A percentile compares a stretch with the other conserved stretches of the same genome.
phyloP scores from a whole-genome alignment of 75 land plant species.

The Sequoia sempervirens region DNA sequence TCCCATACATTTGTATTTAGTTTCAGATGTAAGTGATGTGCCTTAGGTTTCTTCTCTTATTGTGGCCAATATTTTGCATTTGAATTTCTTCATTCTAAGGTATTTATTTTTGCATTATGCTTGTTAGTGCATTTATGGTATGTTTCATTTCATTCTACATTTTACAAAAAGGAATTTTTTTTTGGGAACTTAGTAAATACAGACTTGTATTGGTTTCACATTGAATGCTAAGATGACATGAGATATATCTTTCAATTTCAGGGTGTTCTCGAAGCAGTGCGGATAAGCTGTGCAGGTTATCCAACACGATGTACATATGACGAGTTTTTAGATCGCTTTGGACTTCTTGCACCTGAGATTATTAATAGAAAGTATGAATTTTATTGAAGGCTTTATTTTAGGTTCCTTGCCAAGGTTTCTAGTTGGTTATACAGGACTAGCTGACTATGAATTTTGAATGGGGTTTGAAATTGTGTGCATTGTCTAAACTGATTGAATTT shows the following conservation, averaged over 20 bases:
- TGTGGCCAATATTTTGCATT: not conserved
- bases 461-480: not conserved
- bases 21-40: not conserved
- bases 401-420: not conserved
- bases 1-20: not conserved
- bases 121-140: not conserved
- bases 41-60: not conserved
- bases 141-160: not conserved
- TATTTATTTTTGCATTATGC: not conserved
- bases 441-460: not conserved
- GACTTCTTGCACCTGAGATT: conserved; percentile 55
- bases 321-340: conserved; percentile 80
- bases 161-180: not conserved
- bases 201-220: not conserved
- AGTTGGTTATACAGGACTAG: not conserved
- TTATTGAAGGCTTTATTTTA: not conserved
- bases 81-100: not conserved
- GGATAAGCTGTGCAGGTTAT: conserved; percentile 87
- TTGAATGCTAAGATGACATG: not conserved
- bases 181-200: not conserved
- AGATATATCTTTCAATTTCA: conserved; percentile 13
- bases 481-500: not conserved
- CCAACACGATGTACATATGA: conserved; percentile 67
- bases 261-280: conserved; percentile 89
- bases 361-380: conserved; percentile 51